A percentile compares a stretch with the other conserved stretches of the same genome.
Evolutionary conservation across 1,284 basidiomycete genomes (phyloP).

Genomic region (Heliocybe sulcata): DNA sequence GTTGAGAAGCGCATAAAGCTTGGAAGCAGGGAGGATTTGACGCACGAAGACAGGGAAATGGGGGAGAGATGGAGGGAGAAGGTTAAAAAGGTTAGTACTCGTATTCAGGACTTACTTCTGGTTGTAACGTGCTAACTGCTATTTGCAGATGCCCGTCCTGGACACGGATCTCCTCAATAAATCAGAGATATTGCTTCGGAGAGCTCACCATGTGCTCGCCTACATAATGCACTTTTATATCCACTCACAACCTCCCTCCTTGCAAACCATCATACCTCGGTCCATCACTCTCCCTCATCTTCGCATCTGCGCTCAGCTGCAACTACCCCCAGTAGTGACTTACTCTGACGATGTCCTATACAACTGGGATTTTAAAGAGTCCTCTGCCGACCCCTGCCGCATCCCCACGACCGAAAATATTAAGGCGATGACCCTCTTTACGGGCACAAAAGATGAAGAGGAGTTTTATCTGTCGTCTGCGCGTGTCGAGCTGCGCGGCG

Average conservation of each 20-base stretch:
- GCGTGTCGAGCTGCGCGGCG: constrained; percentile 89
- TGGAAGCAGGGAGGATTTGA: constrained; percentile 39
- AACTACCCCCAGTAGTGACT: constrained; percentile 85
- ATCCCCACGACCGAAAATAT: constrained; percentile 47
- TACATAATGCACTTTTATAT: constrained; percentile 89
- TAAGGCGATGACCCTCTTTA: constrained; percentile 60
- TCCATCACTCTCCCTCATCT: constrained; percentile 76
- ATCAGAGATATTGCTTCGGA: constrained; percentile 65
- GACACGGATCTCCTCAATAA: constrained; percentile 38
- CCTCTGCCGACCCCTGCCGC: constrained; percentile 9
- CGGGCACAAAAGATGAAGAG: constrained; percentile 76
- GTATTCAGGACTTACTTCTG: not conserved
- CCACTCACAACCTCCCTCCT: constrained; percentile 60
- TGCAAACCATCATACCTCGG: constrained; percentile 57
- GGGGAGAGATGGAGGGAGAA: constrained; percentile 57
- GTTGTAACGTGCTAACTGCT: not conserved
- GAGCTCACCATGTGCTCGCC: constrained; percentile 81
- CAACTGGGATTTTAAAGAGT: constrained; percentile 64
- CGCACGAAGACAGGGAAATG: constrained; percentile 32
- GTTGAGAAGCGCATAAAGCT: constrained; percentile 44
- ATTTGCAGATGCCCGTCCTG: constrained; percentile 39
- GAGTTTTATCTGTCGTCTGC: constrained; percentile 89
- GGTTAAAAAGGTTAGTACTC: constrained; percentile 45
- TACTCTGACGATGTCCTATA: constrained; percentile 94
- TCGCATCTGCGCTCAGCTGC: constrained; percentile 68